Evolutionary conservation across 2,329 filamentous ascomycete genomes (phyloP).

Genomic region (Beauveria varroae): DNA sequence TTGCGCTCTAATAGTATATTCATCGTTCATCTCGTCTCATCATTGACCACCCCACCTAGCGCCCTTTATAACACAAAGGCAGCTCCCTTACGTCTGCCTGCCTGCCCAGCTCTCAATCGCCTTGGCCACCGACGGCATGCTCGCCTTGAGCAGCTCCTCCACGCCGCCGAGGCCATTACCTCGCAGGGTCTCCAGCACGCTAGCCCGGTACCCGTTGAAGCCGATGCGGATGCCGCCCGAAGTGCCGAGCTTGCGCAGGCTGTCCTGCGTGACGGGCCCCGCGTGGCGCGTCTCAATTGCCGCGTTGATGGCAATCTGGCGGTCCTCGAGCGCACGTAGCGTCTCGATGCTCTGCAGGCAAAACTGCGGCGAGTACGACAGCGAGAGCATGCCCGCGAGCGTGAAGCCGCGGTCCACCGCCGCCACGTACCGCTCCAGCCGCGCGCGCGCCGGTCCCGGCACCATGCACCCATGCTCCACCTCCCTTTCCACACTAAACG

Average conservation of each 20-base stretch:
- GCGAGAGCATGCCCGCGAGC: conserved; percentile 45
- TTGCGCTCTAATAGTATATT: not conserved
- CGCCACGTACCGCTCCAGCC: conserved; percentile 40
- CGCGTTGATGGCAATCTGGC: conserved; percentile 32
- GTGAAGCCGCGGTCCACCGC: conserved; percentile 38
- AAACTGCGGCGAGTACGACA: conserved; percentile 52
- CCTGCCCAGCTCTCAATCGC: conserved; percentile 19
- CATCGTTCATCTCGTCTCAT: not conserved
- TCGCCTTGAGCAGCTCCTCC: conserved; percentile 67
- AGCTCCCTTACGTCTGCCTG: not conserved
- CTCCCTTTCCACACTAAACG: conserved; percentile 58
- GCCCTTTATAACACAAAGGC: not conserved
- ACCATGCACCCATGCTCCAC: conserved; percentile 51
- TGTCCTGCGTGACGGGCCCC: conserved; percentile 63
- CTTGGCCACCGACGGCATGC: conserved; percentile 66
- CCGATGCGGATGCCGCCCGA: conserved; percentile 58
- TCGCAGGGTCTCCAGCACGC: conserved; percentile 63
- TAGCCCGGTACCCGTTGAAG: conserved; percentile 69
- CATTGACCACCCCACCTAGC: not conserved
- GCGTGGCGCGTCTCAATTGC: conserved; percentile 45
- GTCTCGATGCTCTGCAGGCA: conserved; percentile 48
- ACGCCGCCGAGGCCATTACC: conserved; percentile 57
- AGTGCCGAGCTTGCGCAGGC: conserved; percentile 53
- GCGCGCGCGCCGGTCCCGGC: conserved; percentile 34
- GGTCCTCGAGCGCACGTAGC: conserved; percentile 51